Evolutionary conservation across 1,139 yeast species (phyloP), one percentile per base, ranked within the genome.

Genomic region (Sugiyamaella novakii): DNA sequence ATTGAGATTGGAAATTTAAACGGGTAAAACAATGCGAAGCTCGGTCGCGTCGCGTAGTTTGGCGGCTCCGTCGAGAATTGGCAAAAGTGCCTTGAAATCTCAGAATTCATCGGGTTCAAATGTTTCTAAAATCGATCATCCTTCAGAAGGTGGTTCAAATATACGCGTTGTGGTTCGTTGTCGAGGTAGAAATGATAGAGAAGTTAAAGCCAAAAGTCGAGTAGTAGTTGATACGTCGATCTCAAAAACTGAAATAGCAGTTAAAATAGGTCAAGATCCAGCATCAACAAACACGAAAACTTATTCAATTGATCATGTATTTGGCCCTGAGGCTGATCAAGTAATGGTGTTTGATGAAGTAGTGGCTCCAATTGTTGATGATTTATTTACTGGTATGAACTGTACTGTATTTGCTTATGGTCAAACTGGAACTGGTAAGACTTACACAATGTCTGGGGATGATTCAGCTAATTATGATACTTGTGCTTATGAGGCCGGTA

Each of bases 141-240:
- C n/a, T n/a, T n/a, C n/a, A n/a, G n/a, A n/a, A n/a, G n/a, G n/a
- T n/a, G n/a, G n/a, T n/a, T 54, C 75, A 44, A 78, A 85, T 62
- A 85, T 87, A 48, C 84, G 84, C 59, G 97, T 91, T 21, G 87
- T 87, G 2, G 95, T 89, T 21, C 78, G 98, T 57, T 89, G 97
- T 64, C 76, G 98, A 47, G 95, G 87, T 2, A 74, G 98, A 40
- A 87, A 81, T 59, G 74, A 77, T 34, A 78, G 84, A 46, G 97
- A 89, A 61, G 73, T 84, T 7, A 72, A 74, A 25, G 81, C 85
- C 12, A 85, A 84, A 57, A 81, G 89, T 46, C 83, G 89, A 2
- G 83, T 84, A 5, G 83, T 88, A 10, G 85, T 88, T 6, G 62
- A 61, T 44, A 61, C 65, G 1, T 51, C 61, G 0, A 40, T 56